Evolutionary conservation across 2,329 filamentous ascomycete species (phyloP).

Genomic region (Alternaria consortialis): DNA sequence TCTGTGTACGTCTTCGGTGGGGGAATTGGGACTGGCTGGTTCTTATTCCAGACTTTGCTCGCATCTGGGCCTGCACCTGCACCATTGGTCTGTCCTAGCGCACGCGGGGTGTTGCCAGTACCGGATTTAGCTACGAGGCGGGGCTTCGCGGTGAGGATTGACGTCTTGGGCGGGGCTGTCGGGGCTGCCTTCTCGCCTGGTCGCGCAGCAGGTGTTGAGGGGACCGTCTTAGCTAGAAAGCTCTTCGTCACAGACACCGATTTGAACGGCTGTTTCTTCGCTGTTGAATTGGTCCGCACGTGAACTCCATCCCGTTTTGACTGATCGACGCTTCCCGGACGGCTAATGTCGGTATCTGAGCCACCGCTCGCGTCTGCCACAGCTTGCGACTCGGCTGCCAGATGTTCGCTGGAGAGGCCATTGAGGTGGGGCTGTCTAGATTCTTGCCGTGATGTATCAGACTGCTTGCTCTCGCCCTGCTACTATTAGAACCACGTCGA

Average conservation of each 20-base stretch:
- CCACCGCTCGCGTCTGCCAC: slow-evolving; percentile 76
- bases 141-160: slow-evolving; percentile 68
- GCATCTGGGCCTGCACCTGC: slow-evolving; percentile 71
- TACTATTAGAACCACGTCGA: slow-evolving; percentile 25
- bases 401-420: slow-evolving; percentile 48
- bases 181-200: slow-evolving; percentile 63
- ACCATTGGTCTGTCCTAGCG: slow-evolving; percentile 66
- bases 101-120: slow-evolving; percentile 63
- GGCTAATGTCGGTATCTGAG: slow-evolving; percentile 79
- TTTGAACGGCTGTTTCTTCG: slow-evolving; percentile 84
- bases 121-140: slow-evolving; percentile 80
- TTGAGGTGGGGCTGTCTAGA: slow-evolving; percentile 44
- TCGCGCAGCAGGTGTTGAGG: slow-evolving; percentile 62
- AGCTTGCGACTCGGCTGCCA: slow-evolving; percentile 43
- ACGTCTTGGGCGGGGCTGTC: slow-evolving; percentile 53
- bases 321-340: slow-evolving; percentile 62
- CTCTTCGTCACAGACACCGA: slow-evolving; percentile 86
- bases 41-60: slow-evolving; percentile 87
- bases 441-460: slow-evolving; percentile 22
- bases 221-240: slow-evolving; percentile 76
- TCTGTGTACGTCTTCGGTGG: slow-evolving; percentile 85
- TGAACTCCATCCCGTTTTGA: slow-evolving; percentile 67
- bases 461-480: slow-evolving; percentile 26
- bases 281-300: slow-evolving; percentile 61
- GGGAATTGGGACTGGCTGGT: slow-evolving; percentile 75